Conservation (phyloP, 2,329 filamentous ascomycete genomes). For the Tympanopsis confertula region DNA sequence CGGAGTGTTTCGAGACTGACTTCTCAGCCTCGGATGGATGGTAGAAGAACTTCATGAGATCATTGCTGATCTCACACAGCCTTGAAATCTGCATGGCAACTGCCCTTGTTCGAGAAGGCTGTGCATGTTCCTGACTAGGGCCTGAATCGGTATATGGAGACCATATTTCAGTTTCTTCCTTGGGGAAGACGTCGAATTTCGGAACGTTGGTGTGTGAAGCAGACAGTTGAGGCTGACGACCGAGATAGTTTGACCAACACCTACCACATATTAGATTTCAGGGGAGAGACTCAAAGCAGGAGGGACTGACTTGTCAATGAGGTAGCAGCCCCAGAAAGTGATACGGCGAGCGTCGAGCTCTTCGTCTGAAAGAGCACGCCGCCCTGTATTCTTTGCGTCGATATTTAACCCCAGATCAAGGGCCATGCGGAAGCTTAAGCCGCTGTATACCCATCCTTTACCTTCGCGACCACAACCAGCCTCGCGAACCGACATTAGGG, state of each 20-base stretch:
- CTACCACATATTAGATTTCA: too few species aligned
- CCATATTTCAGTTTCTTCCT: conserved; percentile 79
- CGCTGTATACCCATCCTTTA: conserved; percentile 95
- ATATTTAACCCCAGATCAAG: conserved; percentile 87
- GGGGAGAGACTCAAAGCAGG: too few species aligned
- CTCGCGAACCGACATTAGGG: conserved; percentile 91
- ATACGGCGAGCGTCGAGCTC: conserved; percentile 82
- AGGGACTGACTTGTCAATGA: conserved; percentile 94
- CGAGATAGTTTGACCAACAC: conserved; percentile 97
- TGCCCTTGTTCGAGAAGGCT: conserved; percentile 73
- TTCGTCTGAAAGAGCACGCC: conserved; percentile 44
- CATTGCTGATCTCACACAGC: conserved; percentile 86
- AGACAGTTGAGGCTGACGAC: conserved; percentile 76
- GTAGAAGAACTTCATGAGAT: conserved; percentile 82
- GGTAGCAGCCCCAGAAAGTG: conserved; percentile 94
- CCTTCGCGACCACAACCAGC: conserved; percentile 88
- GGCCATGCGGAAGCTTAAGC: conserved; percentile 97
- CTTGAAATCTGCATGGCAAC: conserved; percentile 71
- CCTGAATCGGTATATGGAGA: conserved; percentile 68
- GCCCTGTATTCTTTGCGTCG: conserved; percentile 56
- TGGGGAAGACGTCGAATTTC: conserved; percentile 81
- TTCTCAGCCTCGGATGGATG: conserved; percentile 60
- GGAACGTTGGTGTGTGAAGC: conserved; percentile 70
- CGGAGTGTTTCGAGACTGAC: conserved; percentile 63
- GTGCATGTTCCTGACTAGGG: conserved; percentile 37